Base-by-base conservation (phyloP, 768 basidiomycete genomes). In the Dentipellis sp. region DNA sequence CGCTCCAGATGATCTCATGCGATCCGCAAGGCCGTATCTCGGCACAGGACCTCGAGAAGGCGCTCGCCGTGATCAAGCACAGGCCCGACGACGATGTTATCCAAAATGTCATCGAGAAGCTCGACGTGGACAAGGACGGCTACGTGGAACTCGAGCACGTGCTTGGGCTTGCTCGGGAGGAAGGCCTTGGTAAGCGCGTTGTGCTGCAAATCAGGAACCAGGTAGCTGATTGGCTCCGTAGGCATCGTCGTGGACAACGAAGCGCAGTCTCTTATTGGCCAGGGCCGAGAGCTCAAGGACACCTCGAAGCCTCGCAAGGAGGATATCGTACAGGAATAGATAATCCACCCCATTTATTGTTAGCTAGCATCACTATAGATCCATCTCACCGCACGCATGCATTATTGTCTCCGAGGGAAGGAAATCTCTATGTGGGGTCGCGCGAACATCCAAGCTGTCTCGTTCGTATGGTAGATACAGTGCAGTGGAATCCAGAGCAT, bases 101-200 rank as follows among this genome's bases (percentile, higher is more conserved):
- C 21, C 83, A 86, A 58, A 84, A 82, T 19, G 84, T 99, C 52
- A 83, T 94, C 53, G 84, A 91, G 66, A 98, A 98, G 71, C 73
- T 98, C 64, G 97, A 99, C 67, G 88, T 91, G 10, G 95, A 98
- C 72, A 84, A 91, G 70, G 95, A 98, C 67, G 94, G 95, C 0
- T 95, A 84, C 66, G 94, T 97, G 22, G 91, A 94, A 67, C 78
- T 98, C 48, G 91, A 95, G 69, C 94, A 99, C 66, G 94, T 99
- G 37, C 70, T 95, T 56, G 91, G 88, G 11, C 72, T 95, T 60
- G 88, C 94, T 21, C 80, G 83, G 63, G 90, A 97, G 71, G 90
- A 93, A 62, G 91, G 91, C 12, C 71, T 94, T 21, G 88, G 88
- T 86, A 63, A 50, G 79, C 68, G 1, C 29, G 40, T 42, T 59